Percentiles rank a stretch among this genome's conserved stretches.
Conservation (phyloP, 1,139 yeast genomes). For the Taiozyma onychis region DNA sequence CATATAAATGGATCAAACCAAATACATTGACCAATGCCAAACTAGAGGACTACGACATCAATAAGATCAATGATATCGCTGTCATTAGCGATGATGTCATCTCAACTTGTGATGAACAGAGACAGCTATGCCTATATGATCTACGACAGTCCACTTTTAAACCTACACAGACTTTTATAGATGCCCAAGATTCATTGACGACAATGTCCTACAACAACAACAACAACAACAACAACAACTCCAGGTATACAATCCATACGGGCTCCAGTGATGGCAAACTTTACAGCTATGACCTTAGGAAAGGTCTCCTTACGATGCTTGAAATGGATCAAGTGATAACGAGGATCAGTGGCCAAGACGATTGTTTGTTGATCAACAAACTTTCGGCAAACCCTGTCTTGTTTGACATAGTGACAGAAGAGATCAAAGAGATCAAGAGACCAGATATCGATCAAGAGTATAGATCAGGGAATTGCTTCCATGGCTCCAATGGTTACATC, state of each 20-base stretch:
- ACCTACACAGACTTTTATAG: constrained; percentile 17
- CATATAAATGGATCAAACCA: constrained; percentile 7
- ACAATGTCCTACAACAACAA: constrained; percentile 4
- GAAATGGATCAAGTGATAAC: constrained; percentile 10
- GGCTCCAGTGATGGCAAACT: constrained; percentile 22
- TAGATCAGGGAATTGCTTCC: background rate
- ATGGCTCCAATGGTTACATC: background rate
- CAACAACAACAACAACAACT: too few relatives aligned
- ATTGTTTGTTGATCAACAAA: background rate
- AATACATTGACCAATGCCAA: background rate
- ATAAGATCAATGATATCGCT: constrained; percentile 10
- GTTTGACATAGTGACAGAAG: background rate
- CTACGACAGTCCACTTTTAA: constrained; percentile 14
- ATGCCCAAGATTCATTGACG: constrained; percentile 16
- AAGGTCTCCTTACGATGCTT: constrained; percentile 11
- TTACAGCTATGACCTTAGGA: constrained; percentile 18
- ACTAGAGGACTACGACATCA: constrained; percentile 1
- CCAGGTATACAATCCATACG: background rate
- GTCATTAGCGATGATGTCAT: constrained; percentile 12
- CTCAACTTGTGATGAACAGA: constrained; percentile 17
- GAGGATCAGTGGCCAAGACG: constrained; percentile 1
- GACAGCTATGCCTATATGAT: constrained; percentile 16
- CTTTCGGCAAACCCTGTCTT: background rate
- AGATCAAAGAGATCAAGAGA: background rate
- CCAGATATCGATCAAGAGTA: background rate